Percentiles rank a stretch among this genome's conserved stretches.
phyloP scores from a whole-genome alignment of 108 stramenopile species.

The Cyclotella baltica region DNA sequence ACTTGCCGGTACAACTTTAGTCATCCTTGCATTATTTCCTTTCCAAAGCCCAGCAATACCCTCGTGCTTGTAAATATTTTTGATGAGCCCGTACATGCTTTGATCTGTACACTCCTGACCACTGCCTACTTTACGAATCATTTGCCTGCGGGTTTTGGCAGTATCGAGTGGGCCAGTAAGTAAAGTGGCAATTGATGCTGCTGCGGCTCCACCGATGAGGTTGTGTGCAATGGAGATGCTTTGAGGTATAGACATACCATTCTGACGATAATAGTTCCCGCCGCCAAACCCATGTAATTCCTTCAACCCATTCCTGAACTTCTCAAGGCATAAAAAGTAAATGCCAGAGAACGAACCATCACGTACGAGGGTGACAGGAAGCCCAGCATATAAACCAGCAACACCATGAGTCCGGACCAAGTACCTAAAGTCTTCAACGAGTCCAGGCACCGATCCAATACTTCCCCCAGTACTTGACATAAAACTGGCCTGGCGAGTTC shows the following conservation, averaged over 20 bases:
- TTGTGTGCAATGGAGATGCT: conserved; percentile 45
- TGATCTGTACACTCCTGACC: background rate
- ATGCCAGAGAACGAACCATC: conserved; percentile 95
- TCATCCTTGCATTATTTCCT: conserved; percentile 84
- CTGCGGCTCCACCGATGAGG: conserved; percentile 79
- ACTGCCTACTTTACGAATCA: conserved; percentile 15
- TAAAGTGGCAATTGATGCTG: conserved; percentile 87
- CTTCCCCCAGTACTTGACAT: conserved; percentile 19
- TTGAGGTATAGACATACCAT: conserved; percentile 13
- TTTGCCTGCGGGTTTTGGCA: conserved; percentile 91
- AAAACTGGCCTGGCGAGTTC: conserved; percentile 72
- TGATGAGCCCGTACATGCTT: conserved; percentile 19
- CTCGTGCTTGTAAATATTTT: conserved; percentile 56
- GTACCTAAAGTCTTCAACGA: conserved; percentile 57
- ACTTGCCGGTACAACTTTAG: conserved; percentile 94
- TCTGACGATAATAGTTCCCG: conserved; percentile 6
- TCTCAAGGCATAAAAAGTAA: conserved; percentile 91
- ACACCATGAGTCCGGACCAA: conserved; percentile 68
- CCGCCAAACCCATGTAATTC: conserved; percentile 2
- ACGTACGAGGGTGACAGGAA: conserved; percentile 85
- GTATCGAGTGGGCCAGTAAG: conserved; percentile 96
- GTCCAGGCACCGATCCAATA: conserved; percentile 29
- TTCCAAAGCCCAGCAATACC: conserved; percentile 78
- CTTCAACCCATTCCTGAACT: conserved; percentile 31
- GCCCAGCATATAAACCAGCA: conserved; percentile 77